Evolutionary conservation across 2,329 filamentous ascomycete species (phyloP).

Genomic region (Blumeria hordei): DNA sequence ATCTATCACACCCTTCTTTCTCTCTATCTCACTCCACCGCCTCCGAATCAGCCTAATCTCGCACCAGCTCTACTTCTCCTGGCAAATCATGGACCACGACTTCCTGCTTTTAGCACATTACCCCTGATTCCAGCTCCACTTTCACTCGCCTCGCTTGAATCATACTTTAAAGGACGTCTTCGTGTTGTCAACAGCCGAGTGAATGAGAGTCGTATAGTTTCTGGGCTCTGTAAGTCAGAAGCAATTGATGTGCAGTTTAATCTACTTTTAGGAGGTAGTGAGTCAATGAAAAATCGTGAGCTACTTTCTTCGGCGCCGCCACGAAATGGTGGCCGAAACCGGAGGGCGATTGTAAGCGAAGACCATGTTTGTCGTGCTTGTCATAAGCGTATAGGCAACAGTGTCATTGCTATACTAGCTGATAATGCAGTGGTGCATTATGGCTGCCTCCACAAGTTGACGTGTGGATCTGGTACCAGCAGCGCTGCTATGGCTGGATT

Average conservation of each 20-base stretch:
- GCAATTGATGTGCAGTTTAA: slow-evolving; percentile 53
- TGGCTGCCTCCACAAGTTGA: slow-evolving; percentile 37
- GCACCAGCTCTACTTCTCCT: slow-evolving; percentile 64
- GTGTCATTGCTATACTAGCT: slow-evolving; percentile 72
- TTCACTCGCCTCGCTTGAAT: slow-evolving; percentile 55
- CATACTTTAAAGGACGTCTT: slow-evolving; percentile 81
- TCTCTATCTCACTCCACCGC: slow-evolving; percentile 63
- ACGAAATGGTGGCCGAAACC: slow-evolving; percentile 25
- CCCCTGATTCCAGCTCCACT: slow-evolving; percentile 63
- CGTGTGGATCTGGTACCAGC: not conserved
- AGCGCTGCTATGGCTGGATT: not conserved
- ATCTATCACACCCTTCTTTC: slow-evolving; percentile 85
- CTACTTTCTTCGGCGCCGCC: not conserved
- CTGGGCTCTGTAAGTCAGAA: slow-evolving; percentile 53
- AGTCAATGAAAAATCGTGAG: slow-evolving; percentile 15
- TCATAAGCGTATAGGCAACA: slow-evolving; percentile 76
- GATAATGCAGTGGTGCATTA: slow-evolving; percentile 67
- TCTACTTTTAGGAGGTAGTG: slow-evolving; percentile 44
- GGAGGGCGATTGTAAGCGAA: slow-evolving; percentile 60
- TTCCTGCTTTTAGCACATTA: slow-evolving; percentile 70
- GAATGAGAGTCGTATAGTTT: slow-evolving; percentile 57
- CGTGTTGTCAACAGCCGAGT: slow-evolving; percentile 61
- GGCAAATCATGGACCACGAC: slow-evolving; percentile 74
- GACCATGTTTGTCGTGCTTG: slow-evolving; percentile 81
- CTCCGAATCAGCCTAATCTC: slow-evolving; percentile 47